Evolutionary conservation across 176 grass and related monocot genomes (phyloP).

Genomic region (Stipa capillata): DNA sequence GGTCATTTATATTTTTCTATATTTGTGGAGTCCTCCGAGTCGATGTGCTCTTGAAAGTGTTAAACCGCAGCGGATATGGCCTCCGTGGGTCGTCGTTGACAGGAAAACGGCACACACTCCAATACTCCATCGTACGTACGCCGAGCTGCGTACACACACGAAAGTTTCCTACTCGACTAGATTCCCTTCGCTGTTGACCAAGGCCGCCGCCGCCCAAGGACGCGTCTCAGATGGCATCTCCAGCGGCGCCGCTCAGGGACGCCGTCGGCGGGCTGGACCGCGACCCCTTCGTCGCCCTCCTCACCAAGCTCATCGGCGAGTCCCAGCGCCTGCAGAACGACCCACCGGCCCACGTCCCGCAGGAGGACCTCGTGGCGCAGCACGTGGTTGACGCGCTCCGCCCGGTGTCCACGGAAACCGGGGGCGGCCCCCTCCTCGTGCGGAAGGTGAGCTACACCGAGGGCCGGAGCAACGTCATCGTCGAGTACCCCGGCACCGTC

Average conservation of each 20-base stretch:
- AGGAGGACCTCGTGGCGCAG: slow-evolving; percentile 75
- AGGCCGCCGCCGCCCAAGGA: background rate
- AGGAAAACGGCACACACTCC: background rate
- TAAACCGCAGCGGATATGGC: background rate
- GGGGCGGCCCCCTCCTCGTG: slow-evolving; percentile 71
- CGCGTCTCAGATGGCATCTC: slow-evolving; percentile 49
- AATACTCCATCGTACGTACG: background rate
- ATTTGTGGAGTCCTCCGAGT: too few species aligned
- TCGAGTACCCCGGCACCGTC: slow-evolving; percentile 75
- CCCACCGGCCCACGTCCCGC: slow-evolving; percentile 55
- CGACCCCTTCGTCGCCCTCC: slow-evolving; percentile 61
- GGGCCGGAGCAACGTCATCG: slow-evolving; percentile 81
- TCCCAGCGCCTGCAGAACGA: slow-evolving; percentile 81
- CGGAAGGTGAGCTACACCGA: slow-evolving; percentile 46
- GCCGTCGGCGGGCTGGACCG: slow-evolving; percentile 57
- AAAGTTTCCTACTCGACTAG: background rate
- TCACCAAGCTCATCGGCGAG: slow-evolving; percentile 77
- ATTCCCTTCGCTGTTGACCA: background rate
- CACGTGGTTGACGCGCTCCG: slow-evolving; percentile 69
- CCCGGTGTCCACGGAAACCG: slow-evolving; percentile 51
- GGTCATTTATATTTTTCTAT: too few species aligned
- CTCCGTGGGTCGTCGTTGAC: background rate
- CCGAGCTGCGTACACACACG: background rate
- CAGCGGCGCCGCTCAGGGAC: slow-evolving; percentile 34
- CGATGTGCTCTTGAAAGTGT: too few species aligned